Evolutionary conservation across 176 grass and related monocot species (phyloP).

Genomic region (Tillandsia fasciculata): DNA sequence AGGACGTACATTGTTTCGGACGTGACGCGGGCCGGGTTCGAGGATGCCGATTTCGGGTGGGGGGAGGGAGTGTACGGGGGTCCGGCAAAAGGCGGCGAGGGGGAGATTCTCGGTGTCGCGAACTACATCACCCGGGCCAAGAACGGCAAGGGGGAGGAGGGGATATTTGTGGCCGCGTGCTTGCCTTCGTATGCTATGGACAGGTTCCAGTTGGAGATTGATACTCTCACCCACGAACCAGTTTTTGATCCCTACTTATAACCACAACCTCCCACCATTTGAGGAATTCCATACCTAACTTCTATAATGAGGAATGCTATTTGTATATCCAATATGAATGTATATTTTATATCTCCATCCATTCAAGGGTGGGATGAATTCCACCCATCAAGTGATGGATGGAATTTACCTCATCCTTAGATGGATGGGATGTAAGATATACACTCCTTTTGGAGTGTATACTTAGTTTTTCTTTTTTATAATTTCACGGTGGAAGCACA

Average conservation of each 20-base stretch:
- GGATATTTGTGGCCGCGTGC: conserved; percentile 23
- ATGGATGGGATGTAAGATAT: no score
- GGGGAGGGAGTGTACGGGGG: conserved; percentile 25
- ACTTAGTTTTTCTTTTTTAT: no score
- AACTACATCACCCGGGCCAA: conserved; percentile 21
- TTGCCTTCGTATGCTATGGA: conserved; percentile 32
- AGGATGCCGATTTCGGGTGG: conserved; percentile 28
- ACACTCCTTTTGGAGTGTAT: no score
- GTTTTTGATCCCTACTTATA: background rate
- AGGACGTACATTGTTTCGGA: conserved; percentile 36
- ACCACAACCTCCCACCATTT: no score
- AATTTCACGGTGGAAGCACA: no score
- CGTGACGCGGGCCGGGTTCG: conserved; percentile 21
- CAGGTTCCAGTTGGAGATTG: conserved; percentile 22
- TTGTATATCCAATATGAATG: no score
- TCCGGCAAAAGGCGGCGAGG: conserved; percentile 8
- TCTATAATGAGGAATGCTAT: no score
- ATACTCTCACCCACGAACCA: background rate
- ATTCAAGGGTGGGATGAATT: no score
- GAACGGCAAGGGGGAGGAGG: conserved; percentile 31
- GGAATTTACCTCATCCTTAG: no score
- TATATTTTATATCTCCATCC: no score
- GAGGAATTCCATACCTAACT: no score
- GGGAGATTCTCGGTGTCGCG: conserved; percentile 8
- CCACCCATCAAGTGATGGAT: no score